phyloP scores from a whole-genome alignment of 805 yeast species.

The Saccharomycopsis sp. region DNA sequence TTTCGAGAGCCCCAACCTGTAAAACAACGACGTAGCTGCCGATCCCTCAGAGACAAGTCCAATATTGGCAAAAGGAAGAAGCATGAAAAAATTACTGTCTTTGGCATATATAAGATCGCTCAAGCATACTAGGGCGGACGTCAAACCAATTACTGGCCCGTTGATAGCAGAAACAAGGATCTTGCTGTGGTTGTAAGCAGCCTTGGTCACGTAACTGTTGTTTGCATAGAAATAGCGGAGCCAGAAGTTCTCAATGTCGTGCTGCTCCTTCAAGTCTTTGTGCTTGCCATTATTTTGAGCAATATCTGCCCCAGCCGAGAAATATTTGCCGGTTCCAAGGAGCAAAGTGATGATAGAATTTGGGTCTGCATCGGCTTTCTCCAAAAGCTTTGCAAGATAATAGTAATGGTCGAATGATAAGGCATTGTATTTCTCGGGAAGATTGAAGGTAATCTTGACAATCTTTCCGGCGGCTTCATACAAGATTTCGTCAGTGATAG shows the following conservation, averaged over 20 bases:
- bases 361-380: conserved; percentile 56
- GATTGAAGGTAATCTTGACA: conserved; percentile 58
- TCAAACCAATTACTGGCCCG: conserved; percentile 82
- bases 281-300: conserved; percentile 17
- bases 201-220: conserved; percentile 60
- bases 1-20: conserved; percentile 64
- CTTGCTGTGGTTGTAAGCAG: conserved; percentile 65
- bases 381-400: conserved; percentile 49
- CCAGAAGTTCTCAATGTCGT: conserved; percentile 37
- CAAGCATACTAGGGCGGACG: conserved; percentile 65
- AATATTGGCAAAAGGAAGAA: conserved; percentile 73
- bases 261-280: conserved; percentile 19
- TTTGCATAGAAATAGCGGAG: conserved; percentile 56
- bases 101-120: conserved; percentile 71
- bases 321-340: conserved; percentile 65
- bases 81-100: conserved; percentile 49
- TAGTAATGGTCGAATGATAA: conserved; percentile 59
- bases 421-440: conserved; percentile 60
- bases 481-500: conserved; percentile 25
- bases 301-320: conserved; percentile 78
- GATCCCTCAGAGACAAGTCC: conserved; percentile 84
- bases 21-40: conserved; percentile 57
- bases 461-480: conserved; percentile 36
- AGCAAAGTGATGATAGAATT: conserved; percentile 58
- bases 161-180: conserved; percentile 67